These are phyloP conservation scores for Solanum hybrid DNA, from an alignment of 305 asterid genomes.

Conservation along the genomic window DNA sequence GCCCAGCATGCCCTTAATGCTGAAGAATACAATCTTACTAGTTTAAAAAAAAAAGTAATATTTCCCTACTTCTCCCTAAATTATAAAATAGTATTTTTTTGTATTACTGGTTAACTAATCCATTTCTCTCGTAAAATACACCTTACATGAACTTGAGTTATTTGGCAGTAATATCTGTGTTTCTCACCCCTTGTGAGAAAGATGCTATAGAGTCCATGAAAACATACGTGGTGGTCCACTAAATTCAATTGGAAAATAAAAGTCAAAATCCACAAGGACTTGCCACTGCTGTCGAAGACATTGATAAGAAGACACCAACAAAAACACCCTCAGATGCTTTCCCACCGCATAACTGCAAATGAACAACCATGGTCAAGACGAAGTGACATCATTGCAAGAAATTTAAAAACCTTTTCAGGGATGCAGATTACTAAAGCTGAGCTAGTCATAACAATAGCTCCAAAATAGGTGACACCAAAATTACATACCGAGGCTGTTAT, in stretches of 20 bases:
- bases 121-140: background rate
- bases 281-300: conserved; percentile 94
- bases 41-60: background rate
- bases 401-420: background rate
- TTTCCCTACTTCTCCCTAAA: background rate
- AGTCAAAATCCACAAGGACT: conserved; percentile 7
- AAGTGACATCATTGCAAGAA: background rate
- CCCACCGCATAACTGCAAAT: conserved; percentile 72
- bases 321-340: conserved; percentile 81
- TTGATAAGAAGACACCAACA: conserved; percentile 80
- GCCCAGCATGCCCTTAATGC: background rate
- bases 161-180: background rate
- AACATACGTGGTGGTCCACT: background rate
- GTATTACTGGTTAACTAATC: background rate
- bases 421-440: background rate
- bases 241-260: conserved; percentile 7
- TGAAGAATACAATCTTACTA: background rate
- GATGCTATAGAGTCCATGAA: background rate
- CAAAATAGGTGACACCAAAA: background rate
- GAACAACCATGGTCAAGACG: background rate
- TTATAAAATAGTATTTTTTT: background rate
- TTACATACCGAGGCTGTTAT: conserved; percentile 57
- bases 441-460: background rate
- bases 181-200: background rate
- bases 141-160: background rate